Evolutionary conservation across 768 basidiomycete genomes (phyloP).

Genomic region (Pleurotus sapidus): DNA sequence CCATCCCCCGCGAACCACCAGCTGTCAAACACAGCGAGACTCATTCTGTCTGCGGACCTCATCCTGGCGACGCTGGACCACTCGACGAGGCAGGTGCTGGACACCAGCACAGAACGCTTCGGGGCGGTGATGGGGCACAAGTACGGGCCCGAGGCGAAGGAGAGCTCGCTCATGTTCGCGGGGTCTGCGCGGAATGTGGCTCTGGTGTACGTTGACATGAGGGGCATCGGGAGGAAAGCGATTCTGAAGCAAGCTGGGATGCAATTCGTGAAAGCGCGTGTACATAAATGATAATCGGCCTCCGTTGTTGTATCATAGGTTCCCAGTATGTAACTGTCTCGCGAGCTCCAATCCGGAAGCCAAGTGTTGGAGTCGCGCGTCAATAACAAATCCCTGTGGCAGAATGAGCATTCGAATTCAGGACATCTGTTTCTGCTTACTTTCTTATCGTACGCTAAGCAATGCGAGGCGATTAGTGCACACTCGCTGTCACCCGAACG

Average conservation of each 20-base stretch:
- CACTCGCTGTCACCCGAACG: neutral
- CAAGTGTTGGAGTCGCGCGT: conserved; percentile 76
- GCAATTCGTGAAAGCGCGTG: conserved; percentile 49
- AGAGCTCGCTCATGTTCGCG: conserved; percentile 55
- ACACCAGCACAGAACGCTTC: conserved; percentile 44
- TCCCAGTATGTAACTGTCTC: conserved; percentile 27
- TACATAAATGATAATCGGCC: conserved; percentile 12
- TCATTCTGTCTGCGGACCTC: conserved; percentile 64
- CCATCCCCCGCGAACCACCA: conserved; percentile 25
- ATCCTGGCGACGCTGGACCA: conserved; percentile 63
- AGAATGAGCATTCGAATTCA: neutral
- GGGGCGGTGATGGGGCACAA: conserved; percentile 55
- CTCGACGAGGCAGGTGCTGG: conserved; percentile 50
- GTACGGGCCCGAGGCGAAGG: conserved; percentile 65
- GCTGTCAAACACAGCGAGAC: conserved; percentile 40
- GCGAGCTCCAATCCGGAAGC: conserved; percentile 68
- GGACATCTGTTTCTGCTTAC: conserved; percentile 26
- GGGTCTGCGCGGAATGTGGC: conserved; percentile 70
- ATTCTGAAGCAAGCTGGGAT: conserved; percentile 61
- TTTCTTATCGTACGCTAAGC: conserved; percentile 55
- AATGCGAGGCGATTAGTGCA: neutral
- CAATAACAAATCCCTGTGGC: conserved; percentile 59
- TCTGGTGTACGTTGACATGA: conserved; percentile 74
- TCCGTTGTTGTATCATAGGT: too few relatives aligned
- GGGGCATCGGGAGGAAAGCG: conserved; percentile 68